Conservation (phyloP, 1,284 basidiomycete species). For the Cutaneotrichosporon daszewskae region DNA sequence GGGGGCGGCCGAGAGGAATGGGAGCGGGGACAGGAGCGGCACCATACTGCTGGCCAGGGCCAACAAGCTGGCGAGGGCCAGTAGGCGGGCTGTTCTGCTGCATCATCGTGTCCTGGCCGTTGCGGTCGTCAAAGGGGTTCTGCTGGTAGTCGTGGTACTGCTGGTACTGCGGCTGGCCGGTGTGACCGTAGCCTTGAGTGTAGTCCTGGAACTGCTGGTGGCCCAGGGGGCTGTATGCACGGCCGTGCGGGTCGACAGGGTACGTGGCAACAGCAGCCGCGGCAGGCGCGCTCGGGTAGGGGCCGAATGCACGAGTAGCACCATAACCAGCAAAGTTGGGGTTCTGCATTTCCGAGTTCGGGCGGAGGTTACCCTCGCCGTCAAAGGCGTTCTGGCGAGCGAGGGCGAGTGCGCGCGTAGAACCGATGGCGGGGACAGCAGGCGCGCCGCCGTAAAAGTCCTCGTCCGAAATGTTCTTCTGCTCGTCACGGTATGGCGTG, state of each 20-base stretch:
- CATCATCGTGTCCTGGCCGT: slow-evolving; percentile 9
- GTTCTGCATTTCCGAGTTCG: slow-evolving; percentile 22
- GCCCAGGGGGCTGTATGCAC: slow-evolving; percentile 26
- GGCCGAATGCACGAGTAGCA: slow-evolving; percentile 14
- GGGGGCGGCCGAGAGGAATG: slow-evolving; percentile 37
- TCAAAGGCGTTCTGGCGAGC: slow-evolving; percentile 29
- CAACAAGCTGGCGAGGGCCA: slow-evolving; percentile 32
- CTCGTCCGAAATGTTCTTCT: slow-evolving; percentile 5
- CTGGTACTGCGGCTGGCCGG: not conserved
- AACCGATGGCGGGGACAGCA: slow-evolving; percentile 4
- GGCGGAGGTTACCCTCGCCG: slow-evolving; percentile 23
- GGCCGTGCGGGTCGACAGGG: slow-evolving; percentile 29
- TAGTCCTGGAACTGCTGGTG: not conserved
- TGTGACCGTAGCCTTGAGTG: not conserved
- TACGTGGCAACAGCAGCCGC: slow-evolving; percentile 12
- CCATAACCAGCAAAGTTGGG: slow-evolving; percentile 34
- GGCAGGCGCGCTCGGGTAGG: slow-evolving; percentile 21
- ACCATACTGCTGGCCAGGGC: slow-evolving; percentile 17
- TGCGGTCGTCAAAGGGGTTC: slow-evolving; percentile 4
- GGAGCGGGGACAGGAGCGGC: slow-evolving; percentile 20
- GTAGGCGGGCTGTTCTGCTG: slow-evolving; percentile 7
- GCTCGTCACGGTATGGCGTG: slow-evolving; percentile 28
- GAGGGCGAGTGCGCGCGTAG: slow-evolving; percentile 28
- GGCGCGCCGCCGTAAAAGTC: slow-evolving; percentile 10
- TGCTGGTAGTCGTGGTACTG: not conserved